phyloP scores from a whole-genome alignment of 768 basidiomycete species.

The Mycena olivaceomarginata region DNA sequence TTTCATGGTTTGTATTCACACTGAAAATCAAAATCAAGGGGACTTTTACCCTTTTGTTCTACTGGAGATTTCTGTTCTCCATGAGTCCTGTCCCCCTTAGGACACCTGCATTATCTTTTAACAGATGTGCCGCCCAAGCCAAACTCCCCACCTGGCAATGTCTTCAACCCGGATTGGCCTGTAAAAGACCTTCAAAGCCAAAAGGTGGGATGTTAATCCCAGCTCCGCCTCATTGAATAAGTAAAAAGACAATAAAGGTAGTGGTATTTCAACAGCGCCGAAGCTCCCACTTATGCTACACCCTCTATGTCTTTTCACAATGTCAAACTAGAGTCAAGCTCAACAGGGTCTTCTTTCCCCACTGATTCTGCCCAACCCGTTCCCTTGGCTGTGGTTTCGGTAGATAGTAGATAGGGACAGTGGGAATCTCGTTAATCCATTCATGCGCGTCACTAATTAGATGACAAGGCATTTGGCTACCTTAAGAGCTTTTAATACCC shows the following conservation, averaged over 20 bases:
- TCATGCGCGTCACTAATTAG: no score
- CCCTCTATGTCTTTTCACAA: no score
- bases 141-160: conserved; percentile 90
- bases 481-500: no score
- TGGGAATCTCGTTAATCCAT: no score
- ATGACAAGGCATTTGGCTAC: conserved; percentile 75
- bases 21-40: no score
- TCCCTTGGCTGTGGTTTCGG: no score
- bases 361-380: conserved; percentile 43
- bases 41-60: no score
- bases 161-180: conserved; percentile 83
- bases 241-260: conserved; percentile 89
- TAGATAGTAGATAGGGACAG: no score
- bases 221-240: conserved; percentile 86
- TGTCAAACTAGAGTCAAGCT: conserved; percentile 47
- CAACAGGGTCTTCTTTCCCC: conserved; percentile 81
- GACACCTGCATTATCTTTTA: conserved; percentile 74
- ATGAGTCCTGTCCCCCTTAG: no score
- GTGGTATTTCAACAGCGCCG: conserved; percentile 88
- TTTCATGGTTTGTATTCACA: conserved; percentile 73
- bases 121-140: conserved; percentile 89
- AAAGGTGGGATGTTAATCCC: conserved; percentile 82
- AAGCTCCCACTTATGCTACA: conserved; percentile 82
- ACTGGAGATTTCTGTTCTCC: no score
- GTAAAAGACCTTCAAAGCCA: conserved; percentile 82